phyloP scores from a whole-genome alignment of 2,329 filamentous ascomycete species.

The Aureobasidium sp. region DNA sequence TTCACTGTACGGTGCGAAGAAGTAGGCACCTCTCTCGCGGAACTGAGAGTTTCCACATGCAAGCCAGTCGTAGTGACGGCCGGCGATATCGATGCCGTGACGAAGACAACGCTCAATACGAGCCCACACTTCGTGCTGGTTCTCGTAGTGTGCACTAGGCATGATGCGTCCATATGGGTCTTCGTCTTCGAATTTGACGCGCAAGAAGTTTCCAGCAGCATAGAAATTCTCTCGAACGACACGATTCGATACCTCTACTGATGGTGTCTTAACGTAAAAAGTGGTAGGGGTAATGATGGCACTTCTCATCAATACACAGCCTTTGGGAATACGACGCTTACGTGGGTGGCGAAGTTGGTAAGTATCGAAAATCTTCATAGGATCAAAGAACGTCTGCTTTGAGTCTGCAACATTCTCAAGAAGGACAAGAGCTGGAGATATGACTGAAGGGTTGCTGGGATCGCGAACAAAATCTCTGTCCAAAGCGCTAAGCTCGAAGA shows the following conservation, averaged over 20 bases:
- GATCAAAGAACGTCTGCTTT: slow-evolving; percentile 56
- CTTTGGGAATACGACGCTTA: slow-evolving; percentile 51
- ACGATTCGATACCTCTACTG: slow-evolving; percentile 80
- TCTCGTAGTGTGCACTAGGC: slow-evolving; percentile 25
- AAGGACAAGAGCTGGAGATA: slow-evolving; percentile 49
- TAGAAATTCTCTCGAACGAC: slow-evolving; percentile 66
- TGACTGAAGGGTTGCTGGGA: slow-evolving; percentile 13
- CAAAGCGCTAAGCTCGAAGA: slow-evolving; percentile 52
- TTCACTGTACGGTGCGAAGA: slow-evolving; percentile 59
- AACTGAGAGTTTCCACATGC: slow-evolving; percentile 96
- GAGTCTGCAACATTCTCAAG: slow-evolving; percentile 68
- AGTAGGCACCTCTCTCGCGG: slow-evolving; percentile 83
- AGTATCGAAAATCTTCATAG: slow-evolving; percentile 63
- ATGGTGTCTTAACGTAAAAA: slow-evolving; percentile 68
- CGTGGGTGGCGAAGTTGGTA: slow-evolving; percentile 16
- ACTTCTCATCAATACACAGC: slow-evolving; percentile 70
- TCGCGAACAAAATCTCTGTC: slow-evolving; percentile 25
- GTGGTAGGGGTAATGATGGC: slow-evolving; percentile 78
- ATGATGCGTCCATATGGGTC: slow-evolving; percentile 41
- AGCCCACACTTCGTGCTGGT: slow-evolving; percentile 53
- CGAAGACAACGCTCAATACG: slow-evolving; percentile 64
- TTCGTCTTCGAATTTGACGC: slow-evolving; percentile 87
- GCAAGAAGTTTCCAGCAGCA: slow-evolving; percentile 71
- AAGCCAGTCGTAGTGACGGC: slow-evolving; percentile 77
- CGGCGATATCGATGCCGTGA: slow-evolving; percentile 76